Evolutionary conservation across 2,329 filamentous ascomycete species (phyloP).

Genomic region (Colletotrichum godetiae): DNA sequence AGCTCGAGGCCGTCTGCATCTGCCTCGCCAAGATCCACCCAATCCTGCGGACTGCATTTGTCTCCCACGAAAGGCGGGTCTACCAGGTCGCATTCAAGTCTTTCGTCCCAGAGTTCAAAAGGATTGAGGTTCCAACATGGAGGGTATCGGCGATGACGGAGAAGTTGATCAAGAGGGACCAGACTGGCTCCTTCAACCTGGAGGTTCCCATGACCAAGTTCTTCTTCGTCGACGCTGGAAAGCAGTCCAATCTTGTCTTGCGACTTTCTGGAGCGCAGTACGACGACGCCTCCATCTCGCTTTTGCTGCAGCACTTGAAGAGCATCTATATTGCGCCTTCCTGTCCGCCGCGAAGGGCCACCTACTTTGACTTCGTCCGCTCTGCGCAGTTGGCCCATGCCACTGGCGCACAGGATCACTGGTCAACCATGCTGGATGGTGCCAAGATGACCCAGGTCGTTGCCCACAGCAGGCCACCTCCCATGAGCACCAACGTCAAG

Average conservation of each 20-base stretch:
- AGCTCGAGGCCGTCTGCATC: conserved; percentile 59
- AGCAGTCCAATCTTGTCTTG: conserved; percentile 59
- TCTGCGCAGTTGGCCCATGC: conserved; percentile 50
- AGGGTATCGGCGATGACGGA: conserved; percentile 51
- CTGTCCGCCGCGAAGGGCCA: conserved; percentile 48
- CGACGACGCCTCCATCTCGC: conserved; percentile 56
- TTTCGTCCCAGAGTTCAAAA: conserved; percentile 56
- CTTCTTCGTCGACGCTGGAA: conserved; percentile 59
- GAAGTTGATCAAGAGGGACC: conserved; percentile 57
- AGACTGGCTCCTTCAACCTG: conserved; percentile 52
- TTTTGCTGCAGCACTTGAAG: conserved; percentile 61
- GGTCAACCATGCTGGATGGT: conserved; percentile 56
- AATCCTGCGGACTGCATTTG: conserved; percentile 66
- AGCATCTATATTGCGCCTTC: conserved; percentile 55
- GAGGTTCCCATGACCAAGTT: conserved; percentile 60
- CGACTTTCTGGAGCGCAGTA: conserved; percentile 62
- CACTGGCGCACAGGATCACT: conserved; percentile 56
- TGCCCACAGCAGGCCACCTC: conserved; percentile 53
- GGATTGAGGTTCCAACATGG: conserved; percentile 52
- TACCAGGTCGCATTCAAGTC: conserved; percentile 61
- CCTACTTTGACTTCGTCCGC: conserved; percentile 61
- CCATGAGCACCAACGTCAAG: conserved; percentile 50
- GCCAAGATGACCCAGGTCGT: conserved; percentile 59
- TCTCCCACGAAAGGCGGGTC: conserved; percentile 56
- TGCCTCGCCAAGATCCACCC: conserved; percentile 58